Evolutionary conservation across 2,329 filamentous ascomycete species (phyloP).

Genomic region (Aquanectria penicillioides): DNA sequence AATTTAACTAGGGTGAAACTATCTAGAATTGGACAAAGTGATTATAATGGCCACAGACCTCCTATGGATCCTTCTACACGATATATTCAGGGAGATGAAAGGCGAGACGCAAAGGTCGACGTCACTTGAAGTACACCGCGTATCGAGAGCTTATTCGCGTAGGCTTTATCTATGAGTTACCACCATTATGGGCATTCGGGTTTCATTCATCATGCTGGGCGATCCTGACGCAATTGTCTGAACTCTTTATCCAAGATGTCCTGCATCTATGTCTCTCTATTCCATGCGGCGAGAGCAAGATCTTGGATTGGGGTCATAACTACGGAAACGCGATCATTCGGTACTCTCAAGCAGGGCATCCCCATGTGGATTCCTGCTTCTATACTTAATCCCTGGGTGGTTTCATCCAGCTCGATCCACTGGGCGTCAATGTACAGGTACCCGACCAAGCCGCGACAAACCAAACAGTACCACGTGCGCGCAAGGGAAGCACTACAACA

Average conservation of each 20-base stretch:
- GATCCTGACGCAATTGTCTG: background rate
- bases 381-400: background rate
- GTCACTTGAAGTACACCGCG: background rate
- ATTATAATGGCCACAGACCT: background rate
- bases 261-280: slow-evolving; percentile 14
- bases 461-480: background rate
- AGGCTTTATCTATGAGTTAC: background rate
- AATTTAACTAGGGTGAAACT: background rate
- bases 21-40: background rate
- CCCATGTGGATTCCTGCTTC: background rate
- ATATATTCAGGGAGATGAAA: background rate
- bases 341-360: background rate
- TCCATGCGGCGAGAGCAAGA: background rate
- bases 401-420: background rate
- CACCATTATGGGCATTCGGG: slow-evolving; percentile 12
- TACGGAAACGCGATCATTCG: slow-evolving; percentile 7
- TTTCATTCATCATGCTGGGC: slow-evolving; percentile 22
- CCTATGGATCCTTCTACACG: background rate
- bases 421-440: background rate
- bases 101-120: background rate
- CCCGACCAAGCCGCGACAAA: background rate
- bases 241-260: background rate
- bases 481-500: background rate
- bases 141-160: background rate
- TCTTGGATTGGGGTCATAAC: slow-evolving; percentile 18